Base-by-base conservation (phyloP, 2,329 filamentous ascomycete genomes). In the Xylogone sp. region DNA sequence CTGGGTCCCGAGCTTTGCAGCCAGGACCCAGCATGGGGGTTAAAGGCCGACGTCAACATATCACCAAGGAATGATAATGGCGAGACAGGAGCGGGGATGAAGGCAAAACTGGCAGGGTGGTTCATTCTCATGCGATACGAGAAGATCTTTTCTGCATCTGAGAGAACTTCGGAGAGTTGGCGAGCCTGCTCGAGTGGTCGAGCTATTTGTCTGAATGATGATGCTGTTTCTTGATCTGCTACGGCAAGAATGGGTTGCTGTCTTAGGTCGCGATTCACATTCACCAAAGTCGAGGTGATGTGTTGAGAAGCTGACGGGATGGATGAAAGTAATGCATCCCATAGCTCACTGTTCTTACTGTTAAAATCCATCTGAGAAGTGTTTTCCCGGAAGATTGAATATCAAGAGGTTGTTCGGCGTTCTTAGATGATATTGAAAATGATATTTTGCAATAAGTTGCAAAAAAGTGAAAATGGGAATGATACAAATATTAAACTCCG, bases 41-140 rank as follows among this genome's bases (percentile, higher is more conserved):
- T 52, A 39, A 48, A 31, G 21, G 45, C 21, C 31, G 42, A 45
- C 7, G 24, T 19, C 13, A 47, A 31, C n/a, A 53, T 21, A 21
- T 53, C 47, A 29, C 50, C 48, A 43, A 55, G 39, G 29, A 50
- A 48, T 39, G 50, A 46, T 27, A 51, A 3, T 5, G 50, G 50
- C n/a, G 45, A 44, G 13, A 34, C 24, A 4, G 50, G 53, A 10
- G 31, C 27, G 18, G 34, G 46, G 43, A 49, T 52, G 43, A 46
- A 49, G 21, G 29, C 49, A 27, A 54, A 47, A 21, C 20, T 22
- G 13, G 21, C 46, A 8, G 51, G 47, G 21, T 53, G 46, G 42
- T 48, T 13, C n/a, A 34, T 48, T 22, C 21, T 24, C 16, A 52
- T 45, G 10, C 46, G 46, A 34, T 43, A 31, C n/a, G 46, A 27